Evolutionary conservation across 345 rosid genomes (phyloP).

Genomic region (Passiflora organensis): DNA sequence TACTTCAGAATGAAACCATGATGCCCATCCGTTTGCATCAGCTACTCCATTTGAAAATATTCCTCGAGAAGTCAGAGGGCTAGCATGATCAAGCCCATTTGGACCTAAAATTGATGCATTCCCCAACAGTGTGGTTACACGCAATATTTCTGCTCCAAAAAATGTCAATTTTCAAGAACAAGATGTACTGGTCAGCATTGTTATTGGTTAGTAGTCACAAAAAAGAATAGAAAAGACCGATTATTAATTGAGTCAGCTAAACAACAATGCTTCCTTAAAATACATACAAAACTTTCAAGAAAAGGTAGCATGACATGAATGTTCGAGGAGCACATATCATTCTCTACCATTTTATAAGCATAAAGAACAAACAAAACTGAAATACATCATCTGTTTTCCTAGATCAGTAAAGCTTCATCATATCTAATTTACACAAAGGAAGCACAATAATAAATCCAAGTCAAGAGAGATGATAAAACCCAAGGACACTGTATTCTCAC

Average conservation of each 20-base stretch:
- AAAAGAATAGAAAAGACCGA: slow-evolving; percentile 46
- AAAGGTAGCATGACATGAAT: slow-evolving; percentile 20
- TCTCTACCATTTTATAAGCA: neutral
- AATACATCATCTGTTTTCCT: neutral
- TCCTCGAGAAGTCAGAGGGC: slow-evolving; percentile 91
- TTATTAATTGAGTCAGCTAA: slow-evolving; percentile 53
- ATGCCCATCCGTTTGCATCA: slow-evolving; percentile 85
- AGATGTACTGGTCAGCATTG: slow-evolving; percentile 92
- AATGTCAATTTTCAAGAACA: slow-evolving; percentile 95
- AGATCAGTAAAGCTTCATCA: too few relatives aligned
- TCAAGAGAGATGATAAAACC: neutral
- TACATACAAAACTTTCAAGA: slow-evolving; percentile 19
- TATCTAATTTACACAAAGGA: neutral
- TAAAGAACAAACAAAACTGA: slow-evolving; percentile 3
- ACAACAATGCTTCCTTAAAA: slow-evolving; percentile 23
- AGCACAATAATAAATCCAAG: neutral
- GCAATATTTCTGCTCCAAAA: slow-evolving; percentile 98
- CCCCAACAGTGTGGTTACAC: slow-evolving; percentile 98
- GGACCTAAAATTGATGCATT: slow-evolving; percentile 98
- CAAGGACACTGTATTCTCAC: too few relatives aligned
- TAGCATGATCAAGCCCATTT: slow-evolving; percentile 93
- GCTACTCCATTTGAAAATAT: slow-evolving; percentile 88
- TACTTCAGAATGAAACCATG: slow-evolving; percentile 99
- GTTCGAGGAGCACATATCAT: slow-evolving; percentile 11
- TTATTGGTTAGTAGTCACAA: slow-evolving; percentile 61